These are phyloP conservation scores for Syzygium oleosum DNA, from an alignment of 345 rosid genomes.

Conservation along the genomic window DNA sequence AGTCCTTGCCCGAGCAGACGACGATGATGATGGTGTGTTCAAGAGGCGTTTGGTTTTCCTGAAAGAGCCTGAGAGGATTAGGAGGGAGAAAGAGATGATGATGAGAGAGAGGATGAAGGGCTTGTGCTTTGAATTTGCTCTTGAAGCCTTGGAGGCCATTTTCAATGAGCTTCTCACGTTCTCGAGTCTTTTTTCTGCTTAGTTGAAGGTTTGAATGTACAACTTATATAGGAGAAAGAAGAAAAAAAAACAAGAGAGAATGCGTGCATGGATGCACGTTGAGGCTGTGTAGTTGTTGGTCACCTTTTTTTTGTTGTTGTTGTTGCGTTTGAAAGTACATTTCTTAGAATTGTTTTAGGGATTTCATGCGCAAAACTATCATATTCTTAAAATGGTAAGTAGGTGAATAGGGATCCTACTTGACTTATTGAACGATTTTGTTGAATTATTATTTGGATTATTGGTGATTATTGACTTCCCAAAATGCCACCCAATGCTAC, in stretches of 20 bases:
- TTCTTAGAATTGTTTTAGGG: background rate
- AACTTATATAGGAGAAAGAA: background rate
- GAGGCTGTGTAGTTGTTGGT: background rate
- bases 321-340: background rate
- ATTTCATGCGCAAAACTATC: background rate
- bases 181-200: background rate
- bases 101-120: constrained; percentile 29
- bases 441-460: background rate
- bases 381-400: background rate
- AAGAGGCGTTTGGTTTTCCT: background rate
- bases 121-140: constrained; percentile 13
- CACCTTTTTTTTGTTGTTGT: background rate
- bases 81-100: constrained; percentile 27
- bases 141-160: constrained; percentile 30
- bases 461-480: background rate
- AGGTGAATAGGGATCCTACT: background rate
- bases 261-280: constrained; percentile 38
- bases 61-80: constrained; percentile 10
- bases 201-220: background rate
- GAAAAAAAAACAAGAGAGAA: background rate
- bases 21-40: background rate
- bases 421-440: background rate
- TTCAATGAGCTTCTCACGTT: background rate
- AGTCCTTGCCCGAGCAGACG: background rate
- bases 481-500: background rate